phyloP scores from a whole-genome alignment of 805 yeast species.

The Lachancea cidri region DNA sequence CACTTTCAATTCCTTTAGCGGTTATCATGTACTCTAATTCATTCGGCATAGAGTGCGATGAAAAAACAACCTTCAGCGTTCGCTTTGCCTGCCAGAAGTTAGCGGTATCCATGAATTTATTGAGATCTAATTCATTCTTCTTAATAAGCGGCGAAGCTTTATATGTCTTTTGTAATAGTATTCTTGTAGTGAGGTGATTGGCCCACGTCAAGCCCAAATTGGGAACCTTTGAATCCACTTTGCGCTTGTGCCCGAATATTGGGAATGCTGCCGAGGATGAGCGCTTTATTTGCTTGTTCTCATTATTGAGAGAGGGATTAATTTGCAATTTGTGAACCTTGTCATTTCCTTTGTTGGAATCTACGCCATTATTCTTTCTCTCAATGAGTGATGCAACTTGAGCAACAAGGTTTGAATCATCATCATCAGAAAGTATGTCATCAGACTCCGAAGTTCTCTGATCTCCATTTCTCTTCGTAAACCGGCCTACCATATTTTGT shows the following conservation, averaged over 20 bases:
- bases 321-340: too few relatives aligned
- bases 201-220: slow-evolving; percentile 55
- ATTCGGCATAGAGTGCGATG: slow-evolving; percentile 30
- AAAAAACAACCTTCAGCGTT: slow-evolving; percentile 38
- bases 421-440: slow-evolving; percentile 27
- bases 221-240: slow-evolving; percentile 39
- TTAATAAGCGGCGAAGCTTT: slow-evolving; percentile 34
- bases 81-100: slow-evolving; percentile 33
- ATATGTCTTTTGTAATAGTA: slow-evolving; percentile 41
- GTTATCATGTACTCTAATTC: slow-evolving; percentile 23
- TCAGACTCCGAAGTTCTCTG: slow-evolving; percentile 5
- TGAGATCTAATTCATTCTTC: slow-evolving; percentile 28
- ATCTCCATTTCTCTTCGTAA: background rate
- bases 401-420: slow-evolving; percentile 21
- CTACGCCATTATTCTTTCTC: slow-evolving; percentile 1
- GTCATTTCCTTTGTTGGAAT: too few relatives aligned
- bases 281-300: too few relatives aligned
- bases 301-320: too few relatives aligned
- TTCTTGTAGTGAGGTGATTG: slow-evolving; percentile 44
- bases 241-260: slow-evolving; percentile 24
- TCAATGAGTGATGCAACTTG: slow-evolving; percentile 1
- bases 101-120: slow-evolving; percentile 31
- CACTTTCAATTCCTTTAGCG: slow-evolving; percentile 22
- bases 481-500: slow-evolving; percentile 15
- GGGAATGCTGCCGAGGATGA: slow-evolving; percentile 1